These are phyloP conservation scores for Penicillium sclerotigenum DNA, from an alignment of 2,329 filamentous ascomycete species.

Conservation along the genomic window DNA sequence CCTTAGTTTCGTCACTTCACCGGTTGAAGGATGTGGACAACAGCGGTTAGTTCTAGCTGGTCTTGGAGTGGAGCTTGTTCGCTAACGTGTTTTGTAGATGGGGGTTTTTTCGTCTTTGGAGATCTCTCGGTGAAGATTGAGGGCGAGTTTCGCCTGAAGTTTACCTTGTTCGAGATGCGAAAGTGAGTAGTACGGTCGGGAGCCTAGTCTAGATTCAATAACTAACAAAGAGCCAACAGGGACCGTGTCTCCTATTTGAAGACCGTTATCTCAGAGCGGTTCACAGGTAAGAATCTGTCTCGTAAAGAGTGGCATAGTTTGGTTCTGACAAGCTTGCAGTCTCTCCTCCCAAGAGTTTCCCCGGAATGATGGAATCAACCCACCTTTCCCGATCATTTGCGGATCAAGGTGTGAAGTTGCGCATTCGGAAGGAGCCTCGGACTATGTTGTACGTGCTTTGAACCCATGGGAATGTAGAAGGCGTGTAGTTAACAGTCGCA, in stretches of 20 bases:
- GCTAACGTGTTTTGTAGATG: conserved; percentile 50
- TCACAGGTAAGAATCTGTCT: conserved; percentile 54
- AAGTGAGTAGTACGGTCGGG: conserved; percentile 44
- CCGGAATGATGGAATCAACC: conserved; percentile 77
- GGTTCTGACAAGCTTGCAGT: conserved; percentile 29
- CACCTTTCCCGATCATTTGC: conserved; percentile 77
- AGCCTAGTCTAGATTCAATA: not conserved
- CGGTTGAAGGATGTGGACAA: conserved; percentile 76
- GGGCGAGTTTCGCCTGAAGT: conserved; percentile 70
- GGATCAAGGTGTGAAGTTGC: conserved; percentile 79
- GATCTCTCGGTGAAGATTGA: conserved; percentile 76
- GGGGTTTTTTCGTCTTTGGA: conserved; percentile 86
- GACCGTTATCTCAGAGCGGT: conserved; percentile 61
- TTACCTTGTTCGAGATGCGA: conserved; percentile 72
- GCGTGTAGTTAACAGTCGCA: conserved; percentile 21
- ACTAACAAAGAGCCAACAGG: conserved; percentile 25
- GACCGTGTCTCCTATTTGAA: conserved; percentile 52
- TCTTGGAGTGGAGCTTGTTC: not conserved
- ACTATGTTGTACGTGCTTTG: conserved; percentile 43
- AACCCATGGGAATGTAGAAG: not conserved
- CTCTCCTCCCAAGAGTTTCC: conserved; percentile 63
- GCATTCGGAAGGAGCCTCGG: conserved; percentile 78
- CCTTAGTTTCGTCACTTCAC: conserved; percentile 75
- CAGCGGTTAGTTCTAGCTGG: conserved; percentile 42
- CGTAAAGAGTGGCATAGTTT: not conserved